Evolutionary conservation across 1,284 basidiomycete species (phyloP).

Genomic region (Irpex sp.): DNA sequence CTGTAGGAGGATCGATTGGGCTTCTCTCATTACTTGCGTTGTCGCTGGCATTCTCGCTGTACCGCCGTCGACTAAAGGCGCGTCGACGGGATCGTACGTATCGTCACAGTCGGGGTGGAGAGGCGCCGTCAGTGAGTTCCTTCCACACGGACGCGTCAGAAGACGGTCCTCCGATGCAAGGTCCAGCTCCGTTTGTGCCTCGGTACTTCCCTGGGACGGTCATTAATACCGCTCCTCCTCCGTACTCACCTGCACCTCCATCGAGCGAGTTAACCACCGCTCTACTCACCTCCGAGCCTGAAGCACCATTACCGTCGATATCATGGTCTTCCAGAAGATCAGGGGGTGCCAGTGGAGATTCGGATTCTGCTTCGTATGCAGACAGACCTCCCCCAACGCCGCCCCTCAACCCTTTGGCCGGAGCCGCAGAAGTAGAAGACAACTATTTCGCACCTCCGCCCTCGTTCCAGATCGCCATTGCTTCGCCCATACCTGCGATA

Average conservation of each 20-base stretch:
- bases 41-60: conserved; percentile 47
- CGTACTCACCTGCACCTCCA: conserved; percentile 18
- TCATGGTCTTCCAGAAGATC: conserved; percentile 16
- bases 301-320: conserved; percentile 15
- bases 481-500: conserved; percentile 27
- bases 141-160: conserved; percentile 37
- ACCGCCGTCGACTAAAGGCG: conserved; percentile 40
- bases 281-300: conserved; percentile 15
- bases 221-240: conserved; percentile 37
- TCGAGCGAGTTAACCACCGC: conserved; percentile 18
- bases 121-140: conserved; percentile 23
- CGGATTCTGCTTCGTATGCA: conserved; percentile 20
- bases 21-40: conserved; percentile 43
- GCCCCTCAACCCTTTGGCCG: conserved; percentile 13
- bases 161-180: conserved; percentile 39
- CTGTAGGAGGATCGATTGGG: conserved; percentile 48
- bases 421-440: conserved; percentile 14
- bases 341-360: conserved; percentile 15
- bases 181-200: conserved; percentile 46
- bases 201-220: conserved; percentile 51
- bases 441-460: conserved; percentile 22
- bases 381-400: conserved; percentile 26
- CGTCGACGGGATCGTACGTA: conserved; percentile 38
- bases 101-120: conserved; percentile 21
- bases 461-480: conserved; percentile 23